Evolutionary conservation across 148 eudicot species (phyloP), one percentile per base, ranked within the genome.

Genomic region (Agrostemma githago): DNA sequence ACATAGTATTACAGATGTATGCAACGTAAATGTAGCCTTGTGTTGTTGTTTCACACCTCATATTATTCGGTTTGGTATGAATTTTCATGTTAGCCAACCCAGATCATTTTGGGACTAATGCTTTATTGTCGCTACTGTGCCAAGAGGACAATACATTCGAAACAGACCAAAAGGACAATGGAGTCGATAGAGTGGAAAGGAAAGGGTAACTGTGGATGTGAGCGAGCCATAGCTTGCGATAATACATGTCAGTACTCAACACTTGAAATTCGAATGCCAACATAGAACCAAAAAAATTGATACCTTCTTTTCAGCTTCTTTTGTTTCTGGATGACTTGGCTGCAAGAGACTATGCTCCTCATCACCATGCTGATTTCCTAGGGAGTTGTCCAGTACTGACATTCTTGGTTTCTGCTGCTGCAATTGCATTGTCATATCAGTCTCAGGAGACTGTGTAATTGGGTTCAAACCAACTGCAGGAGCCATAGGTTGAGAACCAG

Each of bases 281-380:
- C 39, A 74, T 16, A 70, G 54, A 56, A 26, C 34, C 34, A 26
- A 60, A 54, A 39, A 43, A 77, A 57, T 48, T 2, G 15, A 54
- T 80, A 94, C 98, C 89, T 87, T 86, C 42, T 87, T 84, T 71
- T 87, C 91, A 5, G 77, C 68, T 72, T 85, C 91, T 51, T 82
- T 75, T 71, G 85, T 66, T 74, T 80, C 91, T 40, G 62, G 79
- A 43, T 71, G 81, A 73, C 78, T 78, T 48, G 79, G 53, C 69
- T 88, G 85, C 64, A 71, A 56, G 43, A 77, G 67, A 66, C 76
- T 85, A 62, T 77, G 87, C 76, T 85, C 88, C 75, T 85, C 89
- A 65, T 87, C 84, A 68, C 85, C 82, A 60, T 72, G 66, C 69
- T 77, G 85, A 54, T 83, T 80, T 48, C 71, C 76, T 76, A 83